Percentiles rank a stretch among this genome's conserved stretches.
These are phyloP conservation scores for Saksenaea vasiformis DNA, from an alignment of 371 early-diverging fungal genomes.

Conservation along the genomic window DNA sequence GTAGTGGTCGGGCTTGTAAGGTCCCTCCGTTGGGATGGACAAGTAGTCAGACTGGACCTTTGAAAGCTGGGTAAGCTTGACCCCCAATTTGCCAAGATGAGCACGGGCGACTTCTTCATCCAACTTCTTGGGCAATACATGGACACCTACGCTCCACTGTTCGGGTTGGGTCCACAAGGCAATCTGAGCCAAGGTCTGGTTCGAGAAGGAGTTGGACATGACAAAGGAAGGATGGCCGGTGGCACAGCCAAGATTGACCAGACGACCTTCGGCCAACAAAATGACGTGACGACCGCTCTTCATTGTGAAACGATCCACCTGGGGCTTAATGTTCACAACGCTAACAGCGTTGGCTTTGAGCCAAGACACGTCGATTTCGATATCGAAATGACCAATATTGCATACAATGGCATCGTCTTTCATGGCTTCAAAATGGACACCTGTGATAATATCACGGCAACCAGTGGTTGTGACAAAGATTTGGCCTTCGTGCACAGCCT, in stretches of 20 bases:
- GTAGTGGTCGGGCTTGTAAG: slow-evolving; percentile 96
- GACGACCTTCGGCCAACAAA: slow-evolving; percentile 97
- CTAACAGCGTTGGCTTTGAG: slow-evolving; percentile 92
- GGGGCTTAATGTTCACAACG: slow-evolving; percentile 96
- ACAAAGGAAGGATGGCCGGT: slow-evolving; percentile 99
- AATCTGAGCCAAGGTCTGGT: slow-evolving; percentile 98
- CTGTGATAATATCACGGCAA: slow-evolving; percentile 97
- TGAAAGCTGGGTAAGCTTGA: slow-evolving; percentile 84
- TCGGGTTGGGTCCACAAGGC: slow-evolving; percentile 94
- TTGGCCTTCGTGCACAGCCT: slow-evolving; percentile 88
- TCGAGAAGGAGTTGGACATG: slow-evolving; percentile 99
- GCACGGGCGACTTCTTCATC: slow-evolving; percentile 99
- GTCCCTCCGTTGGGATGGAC: slow-evolving; percentile 82
- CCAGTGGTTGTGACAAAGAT: slow-evolving; percentile 99
- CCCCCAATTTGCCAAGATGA: slow-evolving; percentile 95
- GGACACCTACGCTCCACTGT: slow-evolving; percentile 94
- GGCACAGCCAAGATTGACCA: slow-evolving; percentile 99
- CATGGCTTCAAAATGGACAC: slow-evolving; percentile 90
- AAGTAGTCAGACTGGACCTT: slow-evolving; percentile 87
- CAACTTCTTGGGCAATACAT: slow-evolving; percentile 98
- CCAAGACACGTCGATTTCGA: slow-evolving; percentile 99
- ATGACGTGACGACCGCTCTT: slow-evolving; percentile 94
- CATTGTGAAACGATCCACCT: slow-evolving; percentile 97
- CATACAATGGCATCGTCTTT: slow-evolving; percentile 99
- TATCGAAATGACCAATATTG: slow-evolving; percentile 99